phyloP scores from a whole-genome alignment of 164 flowering plant genomes.

The Paratinospora sagittata region DNA sequence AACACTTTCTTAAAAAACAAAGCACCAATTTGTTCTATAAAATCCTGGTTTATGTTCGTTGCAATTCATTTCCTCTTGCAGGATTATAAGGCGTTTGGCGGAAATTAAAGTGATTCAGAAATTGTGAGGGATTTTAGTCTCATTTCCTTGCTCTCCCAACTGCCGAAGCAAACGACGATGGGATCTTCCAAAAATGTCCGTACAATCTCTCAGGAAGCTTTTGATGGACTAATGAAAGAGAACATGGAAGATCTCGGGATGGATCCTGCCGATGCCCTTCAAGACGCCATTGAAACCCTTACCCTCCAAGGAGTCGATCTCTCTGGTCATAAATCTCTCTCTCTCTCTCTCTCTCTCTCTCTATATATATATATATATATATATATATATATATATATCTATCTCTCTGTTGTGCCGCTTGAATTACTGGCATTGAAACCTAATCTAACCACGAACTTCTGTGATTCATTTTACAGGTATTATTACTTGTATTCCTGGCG shows the following conservation, averaged over 20 bases:
- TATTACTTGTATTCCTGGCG: constrained; percentile 67
- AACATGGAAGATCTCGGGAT: constrained; percentile 92
- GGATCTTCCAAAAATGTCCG: constrained; percentile 22
- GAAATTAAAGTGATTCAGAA: background rate
- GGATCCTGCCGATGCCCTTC: constrained; percentile 87
- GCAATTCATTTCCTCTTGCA: no score
- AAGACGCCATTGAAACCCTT: constrained; percentile 86
- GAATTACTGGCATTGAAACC: background rate
- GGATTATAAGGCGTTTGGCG: no score
- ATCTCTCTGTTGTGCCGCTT: background rate
- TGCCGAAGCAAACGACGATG: constrained; percentile 10
- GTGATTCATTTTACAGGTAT: constrained; percentile 39
- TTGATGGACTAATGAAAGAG: constrained; percentile 77
- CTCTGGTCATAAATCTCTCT: constrained; percentile 38
- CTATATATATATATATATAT: no score
- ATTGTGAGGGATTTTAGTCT: background rate
- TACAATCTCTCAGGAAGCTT: constrained; percentile 79
- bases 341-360: background rate
- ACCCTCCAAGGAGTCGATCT: constrained; percentile 95
- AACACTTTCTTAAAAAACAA: no score
- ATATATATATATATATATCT: no score
- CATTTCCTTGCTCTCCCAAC: background rate
- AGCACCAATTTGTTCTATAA: no score
- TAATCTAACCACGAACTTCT: background rate
- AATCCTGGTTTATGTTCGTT: no score